Base-by-base conservation (phyloP, 2,329 filamentous ascomycete genomes). In the Sarocladium brachiariae region DNA sequence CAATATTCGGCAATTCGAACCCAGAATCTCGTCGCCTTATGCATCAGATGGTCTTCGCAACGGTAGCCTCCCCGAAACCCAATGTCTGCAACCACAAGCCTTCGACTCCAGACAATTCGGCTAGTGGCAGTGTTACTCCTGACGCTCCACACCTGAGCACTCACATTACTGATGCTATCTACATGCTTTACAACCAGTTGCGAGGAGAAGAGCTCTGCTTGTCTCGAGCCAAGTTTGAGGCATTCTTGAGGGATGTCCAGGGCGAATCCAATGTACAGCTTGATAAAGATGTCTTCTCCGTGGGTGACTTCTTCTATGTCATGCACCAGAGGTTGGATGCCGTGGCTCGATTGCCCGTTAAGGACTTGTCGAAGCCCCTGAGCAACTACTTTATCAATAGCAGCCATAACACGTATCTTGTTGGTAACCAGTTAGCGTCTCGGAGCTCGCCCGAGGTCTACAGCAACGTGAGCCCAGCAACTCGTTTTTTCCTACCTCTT, bases 361-460 rank as follows among this genome's bases (percentile, higher is more conserved):
- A 80, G 52, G 84, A 90, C 61, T 64, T 82, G 27, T 77, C 77
- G 0, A 80, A 78, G 49, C 87, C 89, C 3, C 75, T 95, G 52
- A 88, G 86, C 43, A 89, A 95, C 63, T 96, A 96, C 70, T 96
- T 89, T 66, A 91, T 96, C 64, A 95, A 86, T 55, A 95, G 89
- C 57, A 96, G 89, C 62, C 91, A 96, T 72, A 96, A 96, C 64
- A 96, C 91, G 1, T 96, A 96, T 65, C 73, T 96, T 37, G 84
- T 84, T 2, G 91, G 91, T 2, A 90, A 95, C 60, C 92, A 96
- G 67, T 75, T 93, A 35, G 84, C 81, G 53, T 89, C 89, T 43
- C 81, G 82, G 53, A 86, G 87, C 53, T 89, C 86, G 24, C 81
- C 85, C 0, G 83, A 90, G 51, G 82, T 86, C 11, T 96, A 96